Evolutionary conservation across 805 yeast genomes (phyloP).

Genomic region (Lachancea sp.): DNA sequence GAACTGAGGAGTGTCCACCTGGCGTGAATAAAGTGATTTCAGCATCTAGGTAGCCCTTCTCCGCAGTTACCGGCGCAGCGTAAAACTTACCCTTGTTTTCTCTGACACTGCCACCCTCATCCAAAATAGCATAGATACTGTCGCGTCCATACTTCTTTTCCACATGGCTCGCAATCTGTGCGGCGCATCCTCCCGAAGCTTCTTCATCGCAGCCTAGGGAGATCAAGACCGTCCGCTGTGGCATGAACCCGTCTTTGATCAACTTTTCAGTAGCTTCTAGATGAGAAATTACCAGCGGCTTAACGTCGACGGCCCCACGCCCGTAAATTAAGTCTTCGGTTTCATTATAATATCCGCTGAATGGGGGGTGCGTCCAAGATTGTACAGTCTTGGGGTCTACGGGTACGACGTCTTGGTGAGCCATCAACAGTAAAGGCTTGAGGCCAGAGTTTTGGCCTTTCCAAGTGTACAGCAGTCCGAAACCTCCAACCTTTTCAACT

Average conservation of each 20-base stretch:
- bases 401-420: conserved; percentile 73
- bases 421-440: conserved; percentile 57
- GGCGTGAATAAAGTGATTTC: conserved; percentile 44
- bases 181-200: conserved; percentile 48
- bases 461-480: conserved; percentile 53
- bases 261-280: conserved; percentile 49
- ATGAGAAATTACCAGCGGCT: conserved; percentile 51
- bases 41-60: conserved; percentile 50
- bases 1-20: conserved; percentile 70
- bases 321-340: conserved; percentile 44
- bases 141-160: conserved; percentile 48
- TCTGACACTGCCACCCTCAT: conserved; percentile 45
- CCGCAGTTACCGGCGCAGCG: conserved; percentile 47
- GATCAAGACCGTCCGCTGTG: conserved; percentile 46
- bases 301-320: conserved; percentile 61
- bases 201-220: conserved; percentile 71
- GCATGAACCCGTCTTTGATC: conserved; percentile 37
- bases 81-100: conserved; percentile 37
- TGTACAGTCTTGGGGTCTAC: conserved; percentile 46
- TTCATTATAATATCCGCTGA: conserved; percentile 54
- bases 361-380: conserved; percentile 58
- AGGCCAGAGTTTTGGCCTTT: conserved; percentile 24
- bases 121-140: conserved; percentile 51
- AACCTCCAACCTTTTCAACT: conserved; percentile 46
- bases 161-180: conserved; percentile 37